These are phyloP conservation scores for Scytalidium sp. DNA, from an alignment of 2,329 filamentous ascomycete species.

Conservation along the genomic window DNA sequence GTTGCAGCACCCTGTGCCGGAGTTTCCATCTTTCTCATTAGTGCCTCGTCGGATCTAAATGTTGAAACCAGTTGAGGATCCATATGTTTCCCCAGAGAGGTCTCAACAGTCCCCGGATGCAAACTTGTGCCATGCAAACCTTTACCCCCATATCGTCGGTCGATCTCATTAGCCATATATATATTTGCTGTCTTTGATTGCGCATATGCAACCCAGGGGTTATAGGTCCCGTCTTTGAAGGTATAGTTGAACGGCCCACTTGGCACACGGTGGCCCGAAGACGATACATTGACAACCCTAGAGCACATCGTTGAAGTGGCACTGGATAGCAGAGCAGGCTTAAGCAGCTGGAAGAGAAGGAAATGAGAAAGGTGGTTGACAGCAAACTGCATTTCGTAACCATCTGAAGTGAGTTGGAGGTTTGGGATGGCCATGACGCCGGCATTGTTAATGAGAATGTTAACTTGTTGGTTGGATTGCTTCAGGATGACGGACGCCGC, in stretches of 20 bases:
- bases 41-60: background rate
- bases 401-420: conserved; percentile 37
- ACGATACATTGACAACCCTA: conserved; percentile 44
- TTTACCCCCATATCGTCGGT: conserved; percentile 35
- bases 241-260: conserved; percentile 28
- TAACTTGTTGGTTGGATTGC: conserved; percentile 23
- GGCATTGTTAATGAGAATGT: conserved; percentile 26
- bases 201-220: conserved; percentile 34
- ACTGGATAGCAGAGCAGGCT: conserved; percentile 36
- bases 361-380: conserved; percentile 53
- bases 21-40: conserved; percentile 30
- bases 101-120: conserved; percentile 34
- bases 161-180: conserved; percentile 42
- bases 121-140: conserved; percentile 37
- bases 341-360: conserved; percentile 49
- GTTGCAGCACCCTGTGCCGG: conserved; percentile 40
- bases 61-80: conserved; percentile 44
- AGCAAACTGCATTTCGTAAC: conserved; percentile 49
- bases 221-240: conserved; percentile 30
- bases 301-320: conserved; percentile 37
- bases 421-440: conserved; percentile 17
- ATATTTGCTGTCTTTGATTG: conserved; percentile 43
- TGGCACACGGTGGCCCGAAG: conserved; percentile 36
- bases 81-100: conserved; percentile 26
- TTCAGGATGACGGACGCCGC: conserved; percentile 24